These are phyloP conservation scores for Capsicum rhomboideum DNA, from an alignment of 257 asterid genomes.

Conservation along the genomic window DNA sequence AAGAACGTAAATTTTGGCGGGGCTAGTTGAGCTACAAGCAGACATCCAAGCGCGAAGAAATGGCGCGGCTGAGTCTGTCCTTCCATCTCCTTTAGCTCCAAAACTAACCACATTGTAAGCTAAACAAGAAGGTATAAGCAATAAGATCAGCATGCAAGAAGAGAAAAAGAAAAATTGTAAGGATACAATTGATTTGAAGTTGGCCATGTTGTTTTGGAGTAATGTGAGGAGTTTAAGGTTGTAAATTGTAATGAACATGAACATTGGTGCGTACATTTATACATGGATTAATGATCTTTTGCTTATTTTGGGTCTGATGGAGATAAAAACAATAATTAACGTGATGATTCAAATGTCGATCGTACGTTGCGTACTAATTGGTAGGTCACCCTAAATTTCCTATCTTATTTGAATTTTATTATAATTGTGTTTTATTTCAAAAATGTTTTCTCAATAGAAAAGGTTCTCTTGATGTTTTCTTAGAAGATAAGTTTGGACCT, in stretches of 20 bases:
- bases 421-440: too few relatives aligned
- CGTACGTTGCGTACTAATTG: neutral
- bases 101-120: conserved; percentile 49
- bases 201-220: neutral
- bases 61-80: conserved; percentile 48
- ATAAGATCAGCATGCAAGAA: neutral
- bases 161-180: conserved; percentile 1
- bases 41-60: conserved; percentile 59
- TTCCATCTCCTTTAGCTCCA: conserved; percentile 70
- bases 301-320: neutral
- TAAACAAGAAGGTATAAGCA: neutral
- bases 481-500: too few relatives aligned
- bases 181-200: neutral
- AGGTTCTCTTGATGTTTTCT: too few relatives aligned
- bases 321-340: neutral
- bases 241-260: neutral
- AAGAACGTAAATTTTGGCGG: conserved; percentile 50
- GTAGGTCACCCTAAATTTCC: too few relatives aligned
- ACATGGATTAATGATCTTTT: neutral
- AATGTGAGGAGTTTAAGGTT: neutral
- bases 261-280: neutral
- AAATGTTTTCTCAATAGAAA: too few relatives aligned
- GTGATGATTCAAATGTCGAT: neutral
- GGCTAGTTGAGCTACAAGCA: conserved; percentile 46
- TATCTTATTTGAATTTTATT: too few relatives aligned